Evolutionary conservation across 2,329 filamentous ascomycete genomes (phyloP), one percentile per base, ranked within the genome.

Genomic region (Ilyonectria mors-panacis): DNA sequence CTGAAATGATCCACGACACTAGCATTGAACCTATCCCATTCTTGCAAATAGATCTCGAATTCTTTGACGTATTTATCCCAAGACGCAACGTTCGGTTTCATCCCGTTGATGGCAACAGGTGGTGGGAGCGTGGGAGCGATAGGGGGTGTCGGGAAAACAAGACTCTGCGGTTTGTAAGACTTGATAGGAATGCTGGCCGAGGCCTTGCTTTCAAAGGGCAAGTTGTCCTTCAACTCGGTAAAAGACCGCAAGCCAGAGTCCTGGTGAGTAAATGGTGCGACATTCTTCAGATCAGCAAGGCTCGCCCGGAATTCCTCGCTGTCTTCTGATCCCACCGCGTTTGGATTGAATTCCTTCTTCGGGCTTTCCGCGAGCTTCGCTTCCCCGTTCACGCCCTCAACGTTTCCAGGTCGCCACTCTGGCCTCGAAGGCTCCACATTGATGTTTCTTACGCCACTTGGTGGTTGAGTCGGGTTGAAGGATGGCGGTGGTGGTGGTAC

Each of bases 351-450:
- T 17, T 68, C 73, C 30, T 70, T 70, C 19, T 64, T 67, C 13
- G 64, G 65, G 28, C 59, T 63, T 66, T 73, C 78, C 6, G 63
- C 45, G 23, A 69, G 65, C 17, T 73, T 67, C 10, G 66, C 66
- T 10, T 75, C 70, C 5, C 70, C 70, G 10, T 78, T 77, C 6
- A 72, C 58, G 1, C 67, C 68, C 3, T 78, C 75, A 4, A 82
- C 78, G 62, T 88, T 80, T 4, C 87, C 87, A 3, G 87, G 82
- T 51, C 88, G 82, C 88, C 88, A 91, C 65, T 90, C 88, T 5
- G 86, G 86, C 45, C 88, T 83, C 2, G 87, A 85, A 0, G 88
- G 88, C 71, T 90, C 88, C 13, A 89, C 85, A 1, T 84, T 83
- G 42, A 90, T 89, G 42, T 86, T 88, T 33, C 88, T 84, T 21